Conservation (phyloP, 2,329 filamentous ascomycete species). For the Meredithiella fracta region DNA sequence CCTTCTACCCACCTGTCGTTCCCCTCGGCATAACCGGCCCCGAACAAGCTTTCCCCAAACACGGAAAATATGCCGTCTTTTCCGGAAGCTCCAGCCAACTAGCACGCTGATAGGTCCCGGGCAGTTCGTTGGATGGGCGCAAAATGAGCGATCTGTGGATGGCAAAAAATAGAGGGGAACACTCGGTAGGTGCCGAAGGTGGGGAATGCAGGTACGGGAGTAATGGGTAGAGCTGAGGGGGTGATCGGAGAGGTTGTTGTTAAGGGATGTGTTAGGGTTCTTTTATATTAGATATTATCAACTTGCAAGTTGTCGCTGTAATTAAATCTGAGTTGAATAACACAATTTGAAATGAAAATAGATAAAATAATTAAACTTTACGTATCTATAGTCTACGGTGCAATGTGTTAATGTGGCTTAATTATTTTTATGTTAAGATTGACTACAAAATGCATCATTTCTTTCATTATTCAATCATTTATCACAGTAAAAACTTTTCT, state of each 20-base stretch:
- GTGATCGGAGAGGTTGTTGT: background rate
- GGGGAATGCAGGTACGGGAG: background rate
- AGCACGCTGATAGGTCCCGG: background rate
- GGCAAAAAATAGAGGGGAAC: background rate
- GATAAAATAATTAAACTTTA: no score
- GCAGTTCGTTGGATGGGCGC: background rate
- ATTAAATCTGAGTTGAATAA: no score
- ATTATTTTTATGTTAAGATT: no score
- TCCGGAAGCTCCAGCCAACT: background rate
- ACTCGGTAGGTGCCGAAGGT: background rate
- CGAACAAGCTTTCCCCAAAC: background rate
- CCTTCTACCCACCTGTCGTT: background rate
- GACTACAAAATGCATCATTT: no score
- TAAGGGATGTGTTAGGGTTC: background rate
- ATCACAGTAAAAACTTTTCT: no score
- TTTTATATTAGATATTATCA: background rate
- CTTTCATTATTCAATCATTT: no score
- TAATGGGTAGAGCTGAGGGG: background rate
- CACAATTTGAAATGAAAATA: no score
- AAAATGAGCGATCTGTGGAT: background rate
- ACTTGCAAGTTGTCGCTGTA: no score
- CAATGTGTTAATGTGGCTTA: no score
- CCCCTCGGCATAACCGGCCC: background rate
- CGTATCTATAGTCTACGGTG: no score
- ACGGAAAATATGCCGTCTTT: background rate